Conservation (phyloP, 495 filamentous ascomycete genomes). For the Chaetomium fimeti region DNA sequence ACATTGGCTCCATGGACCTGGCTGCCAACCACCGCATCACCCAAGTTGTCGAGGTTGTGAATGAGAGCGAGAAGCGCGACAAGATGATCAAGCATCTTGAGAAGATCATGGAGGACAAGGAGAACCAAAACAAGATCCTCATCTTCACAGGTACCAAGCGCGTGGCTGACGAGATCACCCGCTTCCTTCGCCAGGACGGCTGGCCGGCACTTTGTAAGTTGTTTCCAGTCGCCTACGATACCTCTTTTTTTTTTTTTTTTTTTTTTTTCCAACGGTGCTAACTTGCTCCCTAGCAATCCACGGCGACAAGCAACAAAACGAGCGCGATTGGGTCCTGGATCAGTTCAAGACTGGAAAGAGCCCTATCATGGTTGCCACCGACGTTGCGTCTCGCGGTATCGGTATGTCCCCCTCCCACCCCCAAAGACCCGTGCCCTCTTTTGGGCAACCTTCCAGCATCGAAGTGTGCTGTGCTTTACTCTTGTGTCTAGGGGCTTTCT, state of each 20-base stretch:
- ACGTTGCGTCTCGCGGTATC: conserved; percentile 98
- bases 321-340: conserved; percentile 99
- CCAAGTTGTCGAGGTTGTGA: conserved; percentile 93
- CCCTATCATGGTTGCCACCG: conserved; percentile 96
- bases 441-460: conserved; percentile 64
- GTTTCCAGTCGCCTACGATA: background rate
- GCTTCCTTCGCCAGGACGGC: conserved; percentile 97
- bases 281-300: conserved; percentile 72
- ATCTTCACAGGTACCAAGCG: conserved; percentile 99
- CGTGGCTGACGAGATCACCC: conserved; percentile 96
- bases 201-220: conserved; percentile 95
- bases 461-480: conserved; percentile 82
- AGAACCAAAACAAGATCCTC: conserved; percentile 74
- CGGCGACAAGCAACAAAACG: conserved; percentile 98
- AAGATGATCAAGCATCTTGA: conserved; percentile 96
- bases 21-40: conserved; percentile 98
- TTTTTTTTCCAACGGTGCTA: too few species aligned
- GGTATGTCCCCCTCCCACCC: conserved; percentile 73
- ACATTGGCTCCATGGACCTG: conserved; percentile 95
- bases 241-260: background rate
- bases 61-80: conserved; percentile 96
- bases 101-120: conserved; percentile 94
- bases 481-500: conserved; percentile 76
- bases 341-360: conserved; percentile 98
- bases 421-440: conserved; percentile 43